Evolutionary conservation across 1,284 basidiomycete species (phyloP).

Genomic region (Sparassis latifolia): DNA sequence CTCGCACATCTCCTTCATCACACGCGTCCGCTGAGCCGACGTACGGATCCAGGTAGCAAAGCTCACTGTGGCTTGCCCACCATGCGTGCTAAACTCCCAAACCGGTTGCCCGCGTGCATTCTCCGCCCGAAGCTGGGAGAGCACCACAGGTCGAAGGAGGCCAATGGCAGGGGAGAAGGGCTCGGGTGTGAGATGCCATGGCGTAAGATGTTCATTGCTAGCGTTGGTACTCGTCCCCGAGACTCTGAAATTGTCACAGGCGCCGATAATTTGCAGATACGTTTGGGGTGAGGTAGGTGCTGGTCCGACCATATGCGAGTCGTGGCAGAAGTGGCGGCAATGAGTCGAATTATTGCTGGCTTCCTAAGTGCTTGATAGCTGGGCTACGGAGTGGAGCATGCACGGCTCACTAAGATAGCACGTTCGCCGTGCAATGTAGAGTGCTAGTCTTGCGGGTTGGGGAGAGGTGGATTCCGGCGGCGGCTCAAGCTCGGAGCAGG

Average conservation of each 20-base stretch:
- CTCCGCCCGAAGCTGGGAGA: conserved; percentile 46
- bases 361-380: no score
- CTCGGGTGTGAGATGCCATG: conserved; percentile 44
- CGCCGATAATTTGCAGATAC: conserved; percentile 53
- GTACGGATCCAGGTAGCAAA: conserved; percentile 48
- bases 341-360: no score
- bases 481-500: no score
- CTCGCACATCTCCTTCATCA: conserved; percentile 57
- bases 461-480: no score
- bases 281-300: conserved; percentile 14
- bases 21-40: conserved; percentile 48
- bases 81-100: conserved; percentile 20
- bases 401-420: no score
- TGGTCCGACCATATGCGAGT: no score
- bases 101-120: conserved; percentile 29
- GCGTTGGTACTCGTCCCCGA: conserved; percentile 6
- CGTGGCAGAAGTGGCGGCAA: no score
- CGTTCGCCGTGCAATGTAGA: no score
- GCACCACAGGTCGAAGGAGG: conserved; percentile 51
- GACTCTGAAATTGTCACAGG: conserved; percentile 58
- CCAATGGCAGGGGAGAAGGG: conserved; percentile 50
- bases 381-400: no score
- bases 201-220: conserved; percentile 37
- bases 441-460: no score
- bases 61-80: conserved; percentile 34